Conservation (phyloP, 2,329 filamentous ascomycete species). For the Xylaria sp. region DNA sequence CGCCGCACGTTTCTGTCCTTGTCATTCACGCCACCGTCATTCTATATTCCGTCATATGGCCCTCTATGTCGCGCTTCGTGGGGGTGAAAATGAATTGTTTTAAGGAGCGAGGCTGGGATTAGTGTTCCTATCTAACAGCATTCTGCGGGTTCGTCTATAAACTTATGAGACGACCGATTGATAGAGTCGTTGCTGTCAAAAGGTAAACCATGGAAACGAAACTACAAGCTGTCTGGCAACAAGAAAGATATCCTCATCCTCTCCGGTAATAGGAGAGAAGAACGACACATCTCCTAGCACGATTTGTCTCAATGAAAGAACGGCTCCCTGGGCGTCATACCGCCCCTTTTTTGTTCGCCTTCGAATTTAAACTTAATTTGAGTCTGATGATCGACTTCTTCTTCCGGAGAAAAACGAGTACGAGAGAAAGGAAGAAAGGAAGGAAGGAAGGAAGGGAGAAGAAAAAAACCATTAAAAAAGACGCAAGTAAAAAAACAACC, state of each 20-base stretch:
- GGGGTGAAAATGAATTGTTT: background rate
- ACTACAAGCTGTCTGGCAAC: background rate
- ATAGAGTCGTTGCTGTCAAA: background rate
- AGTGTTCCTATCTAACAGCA: constrained; percentile 8
- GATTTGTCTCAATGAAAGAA: background rate
- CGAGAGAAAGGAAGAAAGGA: background rate
- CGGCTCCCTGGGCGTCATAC: background rate
- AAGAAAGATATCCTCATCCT: background rate
- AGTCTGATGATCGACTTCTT: background rate
- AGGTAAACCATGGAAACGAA: background rate
- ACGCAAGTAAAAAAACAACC: background rate
- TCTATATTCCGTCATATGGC: background rate
- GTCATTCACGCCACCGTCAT: background rate
- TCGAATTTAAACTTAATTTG: background rate
- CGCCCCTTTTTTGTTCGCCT: background rate
- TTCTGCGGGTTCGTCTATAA: background rate
- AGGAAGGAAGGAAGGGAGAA: background rate
- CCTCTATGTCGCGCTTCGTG: constrained; percentile 8
- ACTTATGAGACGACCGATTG: background rate
- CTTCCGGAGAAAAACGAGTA: too few species aligned
- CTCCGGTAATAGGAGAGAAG: background rate
- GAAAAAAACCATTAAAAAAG: background rate
- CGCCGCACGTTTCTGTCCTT: background rate
- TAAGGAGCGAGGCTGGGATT: constrained; percentile 4
- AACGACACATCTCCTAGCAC: background rate